Conservation (phyloP, 148 eudicot species). For the Rhododendron simsii region DNA sequence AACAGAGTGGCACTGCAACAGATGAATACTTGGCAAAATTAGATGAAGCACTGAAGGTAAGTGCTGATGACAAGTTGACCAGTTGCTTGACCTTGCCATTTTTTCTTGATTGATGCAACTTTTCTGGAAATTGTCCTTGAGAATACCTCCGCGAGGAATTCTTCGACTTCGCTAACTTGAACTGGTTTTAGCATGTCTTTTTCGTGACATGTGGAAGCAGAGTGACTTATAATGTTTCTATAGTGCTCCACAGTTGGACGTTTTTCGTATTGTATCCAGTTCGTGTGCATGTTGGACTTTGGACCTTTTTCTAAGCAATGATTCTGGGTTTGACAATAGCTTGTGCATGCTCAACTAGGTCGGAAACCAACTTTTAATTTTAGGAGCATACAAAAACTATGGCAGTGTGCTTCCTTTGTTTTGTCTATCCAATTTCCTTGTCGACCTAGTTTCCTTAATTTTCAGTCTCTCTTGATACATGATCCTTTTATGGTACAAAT, state of each 20-base stretch:
- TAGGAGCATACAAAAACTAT: background rate
- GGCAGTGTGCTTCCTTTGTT: background rate
- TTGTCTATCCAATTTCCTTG: background rate
- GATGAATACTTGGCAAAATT: slow-evolving; percentile 66
- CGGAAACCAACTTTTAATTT: background rate
- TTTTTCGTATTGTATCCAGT: background rate
- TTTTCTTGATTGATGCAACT: slow-evolving; percentile 4
- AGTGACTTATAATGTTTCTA: background rate
- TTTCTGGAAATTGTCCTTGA: background rate
- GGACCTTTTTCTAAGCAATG: background rate
- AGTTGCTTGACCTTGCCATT: background rate
- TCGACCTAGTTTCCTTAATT: background rate
- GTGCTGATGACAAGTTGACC: background rate
- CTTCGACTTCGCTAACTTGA: background rate
- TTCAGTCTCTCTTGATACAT: background rate
- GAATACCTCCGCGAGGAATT: background rate
- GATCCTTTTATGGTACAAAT: background rate
- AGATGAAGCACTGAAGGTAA: slow-evolving; percentile 82
- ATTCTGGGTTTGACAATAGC: background rate
- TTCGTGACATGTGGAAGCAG: background rate
- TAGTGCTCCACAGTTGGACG: background rate
- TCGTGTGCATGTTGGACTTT: background rate
- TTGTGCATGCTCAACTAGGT: background rate
- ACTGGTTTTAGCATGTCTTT: background rate
- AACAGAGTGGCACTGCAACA: slow-evolving; percentile 78